These are phyloP conservation scores for Rhizophagus sp. DNA, from an alignment of 192 early-diverging fungal genomes.

Conservation along the genomic window DNA sequence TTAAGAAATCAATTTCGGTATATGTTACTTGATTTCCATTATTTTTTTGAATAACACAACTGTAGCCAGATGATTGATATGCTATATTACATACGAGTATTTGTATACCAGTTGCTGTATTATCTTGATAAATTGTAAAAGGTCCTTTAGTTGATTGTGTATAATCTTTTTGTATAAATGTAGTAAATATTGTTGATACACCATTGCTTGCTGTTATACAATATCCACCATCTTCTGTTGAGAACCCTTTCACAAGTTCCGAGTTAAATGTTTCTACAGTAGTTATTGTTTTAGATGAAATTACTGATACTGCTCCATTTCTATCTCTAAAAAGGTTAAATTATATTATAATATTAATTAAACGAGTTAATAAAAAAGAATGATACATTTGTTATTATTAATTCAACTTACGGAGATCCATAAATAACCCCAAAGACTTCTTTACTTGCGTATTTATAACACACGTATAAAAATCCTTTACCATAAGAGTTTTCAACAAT, in stretches of 20 bases:
- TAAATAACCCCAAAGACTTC: background rate
- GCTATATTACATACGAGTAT: background rate
- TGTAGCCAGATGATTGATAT: background rate
- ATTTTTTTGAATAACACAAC: background rate
- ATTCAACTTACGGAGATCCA: background rate
- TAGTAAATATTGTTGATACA: background rate
- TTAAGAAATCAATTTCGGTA: background rate
- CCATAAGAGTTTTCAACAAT: background rate
- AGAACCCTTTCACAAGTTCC: background rate
- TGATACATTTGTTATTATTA: background rate
- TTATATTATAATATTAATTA: background rate
- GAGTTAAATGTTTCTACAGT: background rate
- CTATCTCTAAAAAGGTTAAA: background rate
- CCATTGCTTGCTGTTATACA: background rate
- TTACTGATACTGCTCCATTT: background rate
- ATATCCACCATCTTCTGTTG: background rate
- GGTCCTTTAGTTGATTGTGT: background rate
- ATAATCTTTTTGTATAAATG: background rate
- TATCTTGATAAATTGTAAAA: background rate
- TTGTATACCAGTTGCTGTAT: background rate
- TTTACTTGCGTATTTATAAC: background rate
- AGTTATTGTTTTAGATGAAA: background rate
- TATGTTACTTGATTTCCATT: background rate
- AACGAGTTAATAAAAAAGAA: background rate
- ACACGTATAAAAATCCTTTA: background rate